Evolutionary conservation across 306 rosid genomes (phyloP), one percentile per base, ranked within the genome.

Genomic region (Datisca glomerata): DNA sequence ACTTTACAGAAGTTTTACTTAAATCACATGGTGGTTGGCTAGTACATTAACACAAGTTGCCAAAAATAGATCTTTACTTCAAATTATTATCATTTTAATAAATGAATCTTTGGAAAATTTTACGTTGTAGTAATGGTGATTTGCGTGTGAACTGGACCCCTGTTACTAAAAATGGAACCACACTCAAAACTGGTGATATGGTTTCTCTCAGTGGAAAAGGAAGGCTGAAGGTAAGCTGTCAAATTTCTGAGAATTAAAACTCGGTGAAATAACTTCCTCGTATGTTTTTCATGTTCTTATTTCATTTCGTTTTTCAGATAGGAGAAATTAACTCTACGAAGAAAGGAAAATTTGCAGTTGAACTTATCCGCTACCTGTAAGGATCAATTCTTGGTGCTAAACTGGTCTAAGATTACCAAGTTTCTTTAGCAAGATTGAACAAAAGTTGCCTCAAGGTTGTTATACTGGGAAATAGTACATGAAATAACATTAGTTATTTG

Each of bases 71-170:
- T n/a, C n/a, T n/a, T n/a, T n/a, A n/a, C n/a, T n/a, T n/a, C n/a
- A n/a, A n/a, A n/a, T n/a, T n/a, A n/a, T n/a, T n/a, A n/a, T n/a
- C n/a, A n/a, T n/a, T n/a, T n/a, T n/a, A n/a, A n/a, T n/a, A n/a
- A n/a, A n/a, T n/a, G n/a, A n/a, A n/a, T n/a, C n/a, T n/a, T n/a
- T n/a, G n/a, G n/a, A n/a, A n/a, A n/a, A n/a, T n/a, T n/a, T n/a
- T 21, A 17, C 12, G 33, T 6, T 44, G 35, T 41, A 82, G 97
- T 47, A 65, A 63, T 12, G 97, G 97, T 11, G 93, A 83, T 47
- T 93, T 87, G 55, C 82, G 89, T 21, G 64, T 87, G 60, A 87
- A 87, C 57, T 87, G 96, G 96, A 63, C 54, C 50, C 67, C 87
- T n/a, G 53, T 79, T 47, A 66, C 80, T 38, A 71, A 81, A 37